These are phyloP conservation scores for Gossypium arboreum DNA, from an alignment of 345 rosid genomes.

Conservation along the genomic window DNA sequence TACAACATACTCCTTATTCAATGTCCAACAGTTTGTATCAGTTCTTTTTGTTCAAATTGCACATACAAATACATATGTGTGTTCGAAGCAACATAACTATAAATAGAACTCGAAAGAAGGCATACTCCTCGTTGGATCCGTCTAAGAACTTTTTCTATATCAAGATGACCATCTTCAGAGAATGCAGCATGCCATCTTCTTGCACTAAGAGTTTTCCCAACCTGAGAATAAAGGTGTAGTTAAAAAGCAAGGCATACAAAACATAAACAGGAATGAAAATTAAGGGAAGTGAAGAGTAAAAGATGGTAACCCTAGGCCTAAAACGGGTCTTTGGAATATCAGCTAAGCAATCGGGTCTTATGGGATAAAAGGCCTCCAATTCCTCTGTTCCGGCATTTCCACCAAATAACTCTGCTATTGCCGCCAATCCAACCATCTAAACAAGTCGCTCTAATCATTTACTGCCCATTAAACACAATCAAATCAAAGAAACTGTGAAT, in stretches of 20 bases:
- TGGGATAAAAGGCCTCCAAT: slow-evolving; percentile 66
- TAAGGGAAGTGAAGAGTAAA: neutral
- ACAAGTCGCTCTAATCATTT: slow-evolving; percentile 13
- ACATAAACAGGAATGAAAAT: neutral
- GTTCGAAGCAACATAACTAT: neutral
- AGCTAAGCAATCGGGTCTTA: slow-evolving; percentile 59
- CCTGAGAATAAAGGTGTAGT: slow-evolving; percentile 32
- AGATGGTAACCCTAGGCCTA: slow-evolving; percentile 51
- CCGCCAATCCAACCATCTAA: slow-evolving; percentile 35
- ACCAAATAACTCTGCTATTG: slow-evolving; percentile 27
- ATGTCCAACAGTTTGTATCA: neutral
- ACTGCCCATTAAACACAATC: slow-evolving; percentile 14
- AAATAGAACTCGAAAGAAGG: slow-evolving; percentile 4
- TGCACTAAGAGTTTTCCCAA: slow-evolving; percentile 85
- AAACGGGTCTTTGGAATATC: slow-evolving; percentile 72
- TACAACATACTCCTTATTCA: neutral
- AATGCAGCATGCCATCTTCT: slow-evolving; percentile 93
- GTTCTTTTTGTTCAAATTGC: neutral
- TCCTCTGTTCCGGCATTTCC: slow-evolving; percentile 56
- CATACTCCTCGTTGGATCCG: slow-evolving; percentile 91
- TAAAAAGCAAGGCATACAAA: neutral
- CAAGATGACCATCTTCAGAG: slow-evolving; percentile 78
- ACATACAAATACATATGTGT: neutral
- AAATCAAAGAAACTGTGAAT: neutral
- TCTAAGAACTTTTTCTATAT: slow-evolving; percentile 76